These are phyloP conservation scores for Liriodendron chinense DNA, from an alignment of 164 flowering plant genomes.

Conservation along the genomic window DNA sequence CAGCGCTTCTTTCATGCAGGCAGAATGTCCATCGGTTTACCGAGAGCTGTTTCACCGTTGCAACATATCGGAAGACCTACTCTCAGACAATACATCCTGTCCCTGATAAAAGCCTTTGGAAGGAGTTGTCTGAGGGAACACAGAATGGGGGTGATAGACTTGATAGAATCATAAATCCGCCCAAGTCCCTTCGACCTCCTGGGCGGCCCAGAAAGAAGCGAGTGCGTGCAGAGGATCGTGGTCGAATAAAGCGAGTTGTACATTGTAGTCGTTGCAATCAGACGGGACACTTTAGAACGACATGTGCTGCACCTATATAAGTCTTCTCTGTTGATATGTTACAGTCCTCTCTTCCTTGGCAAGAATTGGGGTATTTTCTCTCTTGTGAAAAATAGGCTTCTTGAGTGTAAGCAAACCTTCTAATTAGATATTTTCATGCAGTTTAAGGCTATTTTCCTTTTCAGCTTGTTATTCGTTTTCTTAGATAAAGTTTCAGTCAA, in stretches of 20 bases:
- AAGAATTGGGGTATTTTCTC: background rate
- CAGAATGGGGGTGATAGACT: constrained; percentile 21
- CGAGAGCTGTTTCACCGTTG: constrained; percentile 50
- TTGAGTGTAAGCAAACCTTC: background rate
- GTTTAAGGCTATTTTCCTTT: background rate
- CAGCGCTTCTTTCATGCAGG: constrained; percentile 44
- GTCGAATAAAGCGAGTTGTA: constrained; percentile 46
- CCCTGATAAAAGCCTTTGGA: constrained; percentile 49
- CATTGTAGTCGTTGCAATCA: constrained; percentile 57
- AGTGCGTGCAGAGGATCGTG: constrained; percentile 43
- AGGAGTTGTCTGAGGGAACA: constrained; percentile 32
- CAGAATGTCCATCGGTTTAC: constrained; percentile 49
- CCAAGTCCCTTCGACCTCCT: constrained; percentile 45
- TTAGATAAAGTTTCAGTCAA: background rate
- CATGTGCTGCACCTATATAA: constrained; percentile 31
- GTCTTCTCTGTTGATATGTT: background rate
- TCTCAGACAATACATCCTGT: constrained; percentile 50
- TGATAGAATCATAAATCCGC: constrained; percentile 36
- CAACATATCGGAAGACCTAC: constrained; percentile 45
- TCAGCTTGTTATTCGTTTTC: background rate
- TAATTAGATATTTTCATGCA: background rate
- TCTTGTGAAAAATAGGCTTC: constrained; percentile 1
- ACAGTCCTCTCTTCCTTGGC: background rate
- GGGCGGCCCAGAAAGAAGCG: constrained; percentile 47
- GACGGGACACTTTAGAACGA: constrained; percentile 52